Conservation (phyloP, 345 rosid genomes). For the Eucalyptus cloeziana region DNA sequence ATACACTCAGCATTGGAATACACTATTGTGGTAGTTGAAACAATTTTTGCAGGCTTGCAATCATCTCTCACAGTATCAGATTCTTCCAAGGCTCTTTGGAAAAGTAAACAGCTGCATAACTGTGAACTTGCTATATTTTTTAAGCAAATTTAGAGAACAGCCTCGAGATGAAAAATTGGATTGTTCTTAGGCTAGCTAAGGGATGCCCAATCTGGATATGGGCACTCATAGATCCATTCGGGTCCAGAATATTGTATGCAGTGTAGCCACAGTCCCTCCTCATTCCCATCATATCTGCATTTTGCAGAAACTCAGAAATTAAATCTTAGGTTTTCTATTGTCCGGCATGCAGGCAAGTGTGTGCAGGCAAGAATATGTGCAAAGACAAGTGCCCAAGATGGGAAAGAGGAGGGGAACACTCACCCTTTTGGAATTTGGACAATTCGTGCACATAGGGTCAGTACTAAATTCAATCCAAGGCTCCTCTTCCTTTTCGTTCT, state of each 20-base stretch:
- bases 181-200: not conserved
- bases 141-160: not conserved
- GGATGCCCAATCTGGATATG: constrained; percentile 66
- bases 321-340: not conserved
- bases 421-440: constrained; percentile 84
- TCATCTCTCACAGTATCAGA: not conserved
- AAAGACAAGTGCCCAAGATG: not conserved
- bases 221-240: constrained; percentile 69
- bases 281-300: constrained; percentile 48
- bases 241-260: constrained; percentile 71
- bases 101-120: not conserved
- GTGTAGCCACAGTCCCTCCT: constrained; percentile 78
- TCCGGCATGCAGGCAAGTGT: not conserved
- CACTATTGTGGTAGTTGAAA: not conserved
- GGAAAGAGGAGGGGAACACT: not conserved
- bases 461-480: constrained; percentile 40
- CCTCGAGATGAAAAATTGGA: not conserved
- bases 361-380: not conserved
- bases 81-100: not conserved
- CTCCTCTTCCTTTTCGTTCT: constrained; percentile 12
- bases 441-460: constrained; percentile 81
- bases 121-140: not conserved
- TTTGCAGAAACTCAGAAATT: not conserved
- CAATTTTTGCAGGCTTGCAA: not conserved
- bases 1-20: not conserved